Evolutionary conservation across 1,284 basidiomycete genomes (phyloP).

Genomic region (Vanrija sp.): DNA sequence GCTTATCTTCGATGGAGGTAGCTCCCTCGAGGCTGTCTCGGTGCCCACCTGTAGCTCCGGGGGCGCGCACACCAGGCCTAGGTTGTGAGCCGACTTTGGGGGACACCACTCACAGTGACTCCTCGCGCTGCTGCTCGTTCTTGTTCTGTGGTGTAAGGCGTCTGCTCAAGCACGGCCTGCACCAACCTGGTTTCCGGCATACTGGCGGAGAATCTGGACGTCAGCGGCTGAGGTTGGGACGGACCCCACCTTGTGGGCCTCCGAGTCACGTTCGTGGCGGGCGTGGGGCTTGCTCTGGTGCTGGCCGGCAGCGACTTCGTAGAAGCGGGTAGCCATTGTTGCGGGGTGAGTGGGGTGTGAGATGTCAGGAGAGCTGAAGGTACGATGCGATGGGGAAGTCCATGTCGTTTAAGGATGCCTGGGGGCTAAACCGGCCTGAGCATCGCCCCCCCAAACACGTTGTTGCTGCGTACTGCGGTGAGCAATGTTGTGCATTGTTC

Average conservation of each 20-base stretch:
- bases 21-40: not conserved
- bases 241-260: slow-evolving; percentile 62
- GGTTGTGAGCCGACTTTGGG: slow-evolving; percentile 29
- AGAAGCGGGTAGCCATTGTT: too few species aligned
- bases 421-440: slow-evolving; percentile 35
- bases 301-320: too few species aligned
- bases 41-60: slow-evolving; percentile 45
- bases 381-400: slow-evolving; percentile 9
- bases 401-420: slow-evolving; percentile 36
- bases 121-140: slow-evolving; percentile 7
- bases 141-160: slow-evolving; percentile 4
- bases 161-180: not conserved
- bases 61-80: slow-evolving; percentile 50
- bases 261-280: slow-evolving; percentile 64
- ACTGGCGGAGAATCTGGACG: slow-evolving; percentile 17
- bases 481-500: slow-evolving; percentile 33
- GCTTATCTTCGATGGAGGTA: not conserved
- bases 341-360: slow-evolving; percentile 9
- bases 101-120: slow-evolving; percentile 12
- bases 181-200: slow-evolving; percentile 25
- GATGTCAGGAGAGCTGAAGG: slow-evolving; percentile 35
- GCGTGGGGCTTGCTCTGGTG: slow-evolving; percentile 22
- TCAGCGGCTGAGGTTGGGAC: too few species aligned
- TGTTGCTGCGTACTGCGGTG: slow-evolving; percentile 37
- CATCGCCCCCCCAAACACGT: slow-evolving; percentile 26